Conservation (phyloP, 2,329 filamentous ascomycete genomes). For the Penicillium oxalicum region DNA sequence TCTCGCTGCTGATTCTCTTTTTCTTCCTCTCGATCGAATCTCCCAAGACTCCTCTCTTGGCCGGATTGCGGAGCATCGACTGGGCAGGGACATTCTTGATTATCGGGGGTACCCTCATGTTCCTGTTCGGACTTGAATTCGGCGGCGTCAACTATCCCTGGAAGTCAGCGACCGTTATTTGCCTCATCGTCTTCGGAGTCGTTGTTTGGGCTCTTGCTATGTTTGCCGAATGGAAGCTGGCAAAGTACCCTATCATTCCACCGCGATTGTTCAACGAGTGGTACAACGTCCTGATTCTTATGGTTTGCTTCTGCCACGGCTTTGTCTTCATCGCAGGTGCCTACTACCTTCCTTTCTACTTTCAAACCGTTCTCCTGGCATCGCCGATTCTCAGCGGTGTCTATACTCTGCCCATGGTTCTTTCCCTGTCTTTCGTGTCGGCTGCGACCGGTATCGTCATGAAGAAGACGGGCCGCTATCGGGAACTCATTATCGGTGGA, state of each 20-base stretch:
- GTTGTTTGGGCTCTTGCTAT: conserved; percentile 61
- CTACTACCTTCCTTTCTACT: conserved; percentile 82
- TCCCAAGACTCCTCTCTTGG: conserved; percentile 52
- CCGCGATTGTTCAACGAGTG: conserved; percentile 60
- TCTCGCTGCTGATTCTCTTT: conserved; percentile 53
- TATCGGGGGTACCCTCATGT: conserved; percentile 74
- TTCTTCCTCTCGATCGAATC: conserved; percentile 58
- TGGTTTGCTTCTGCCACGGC: conserved; percentile 65
- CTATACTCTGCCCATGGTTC: conserved; percentile 64
- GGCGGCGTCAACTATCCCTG: conserved; percentile 72
- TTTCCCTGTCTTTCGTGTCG: conserved; percentile 61
- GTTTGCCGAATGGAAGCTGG: conserved; percentile 65
- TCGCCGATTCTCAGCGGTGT: conserved; percentile 67
- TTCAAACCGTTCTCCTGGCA: conserved; percentile 66
- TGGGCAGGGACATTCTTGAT: conserved; percentile 60
- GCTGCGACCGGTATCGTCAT: conserved; percentile 60
- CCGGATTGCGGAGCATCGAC: conserved; percentile 57
- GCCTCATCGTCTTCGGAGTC: conserved; percentile 68
- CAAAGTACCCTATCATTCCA: conserved; percentile 73
- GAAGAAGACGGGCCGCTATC: conserved; percentile 65
- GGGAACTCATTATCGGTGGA: conserved; percentile 54
- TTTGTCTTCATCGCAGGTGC: conserved; percentile 69
- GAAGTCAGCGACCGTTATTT: conserved; percentile 68
- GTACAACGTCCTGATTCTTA: conserved; percentile 61
- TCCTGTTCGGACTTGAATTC: conserved; percentile 79